Percentiles rank a stretch among this genome's conserved stretches.
Evolutionary conservation across 148 eudicot genomes (phyloP).

Genomic region (Camellia sinensis): DNA sequence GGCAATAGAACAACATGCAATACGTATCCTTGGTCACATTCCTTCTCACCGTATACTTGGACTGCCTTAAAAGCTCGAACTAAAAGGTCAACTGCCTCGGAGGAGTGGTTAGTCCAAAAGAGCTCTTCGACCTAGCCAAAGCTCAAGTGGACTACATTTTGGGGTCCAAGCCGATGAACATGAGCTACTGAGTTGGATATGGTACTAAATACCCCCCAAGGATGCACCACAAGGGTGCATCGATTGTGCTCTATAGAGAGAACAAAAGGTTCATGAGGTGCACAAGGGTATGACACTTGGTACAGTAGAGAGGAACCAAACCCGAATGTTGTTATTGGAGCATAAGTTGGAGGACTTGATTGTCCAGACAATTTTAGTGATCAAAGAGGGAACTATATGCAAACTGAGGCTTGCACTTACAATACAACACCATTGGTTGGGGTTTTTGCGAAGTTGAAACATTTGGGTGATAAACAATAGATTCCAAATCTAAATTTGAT

Average conservation of each 20-base stretch:
- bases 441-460: conserved; percentile 63
- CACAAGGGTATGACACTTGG: conserved; percentile 88
- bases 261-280: conserved; percentile 81
- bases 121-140: conserved; percentile 49
- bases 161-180: conserved; percentile 75
- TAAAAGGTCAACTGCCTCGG: conserved; percentile 35
- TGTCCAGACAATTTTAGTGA: conserved; percentile 50
- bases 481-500: background rate
- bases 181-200: conserved; percentile 77
- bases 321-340: conserved; percentile 70
- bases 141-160: conserved; percentile 76
- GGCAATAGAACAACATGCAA: conserved; percentile 97
- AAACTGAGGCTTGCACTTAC: conserved; percentile 86
- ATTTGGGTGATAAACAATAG: background rate
- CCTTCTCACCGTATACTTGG: conserved; percentile 57
- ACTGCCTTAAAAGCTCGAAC: conserved; percentile 39
- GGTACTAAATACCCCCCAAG: conserved; percentile 54
- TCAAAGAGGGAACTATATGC: conserved; percentile 63
- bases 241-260: conserved; percentile 62
- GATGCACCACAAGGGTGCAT: conserved; percentile 90
- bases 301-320: conserved; percentile 49
- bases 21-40: conserved; percentile 67
- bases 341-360: conserved; percentile 85
- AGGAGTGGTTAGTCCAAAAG: conserved; percentile 23
- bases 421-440: conserved; percentile 84